Evolutionary conservation across 169 alveolate species (phyloP), one percentile per base, ranked within the genome.

Genomic region (Plasmodium cynomolgi): DNA sequence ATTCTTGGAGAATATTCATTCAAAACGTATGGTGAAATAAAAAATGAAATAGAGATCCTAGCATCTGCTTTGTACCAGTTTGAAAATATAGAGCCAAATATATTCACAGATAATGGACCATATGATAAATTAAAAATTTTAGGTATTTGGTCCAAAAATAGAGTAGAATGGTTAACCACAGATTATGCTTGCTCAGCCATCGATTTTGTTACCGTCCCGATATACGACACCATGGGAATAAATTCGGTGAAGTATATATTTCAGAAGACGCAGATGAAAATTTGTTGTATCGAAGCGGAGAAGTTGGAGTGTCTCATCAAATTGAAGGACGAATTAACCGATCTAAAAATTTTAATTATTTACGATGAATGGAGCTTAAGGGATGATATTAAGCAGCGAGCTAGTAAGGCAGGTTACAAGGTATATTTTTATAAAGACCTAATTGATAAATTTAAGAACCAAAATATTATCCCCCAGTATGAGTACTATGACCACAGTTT

Each of bases 141-240:
- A 83, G 98, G 98, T 6, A 94, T 96, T 1, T 96, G 97, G 97
- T 95, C 98, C 3, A 88, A 88, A 84, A 96, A 96, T 80, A 95
- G 97, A 91, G 92, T 96, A 23, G 95, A 95, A 84, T 96, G 98
- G 98, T 86, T 95, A 29, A 72, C 92, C 11, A 95, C 97, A 1
- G 98, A 96, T 81, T 80, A 83, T 72, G 98, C 98, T 17, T 83
- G 95, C 39, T 90, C 95, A 29, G 98, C 96, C 7, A 95, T 94
- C 56, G 96, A 96, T 39, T 62, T 96, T 56, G 96, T 95, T 26
- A 95, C 97, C 9, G 97, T 96, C 8, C 97, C 98, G 7, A 90
- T 96, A 39, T 96, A 96, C 79, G 98, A 96, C 68, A 95, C 97
- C 6, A 72, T 96, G 92, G 98, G 98, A 2, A 96, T 94, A 50